Conservation (phyloP, 257 asterid species). For the Przewalskia tangutica region DNA sequence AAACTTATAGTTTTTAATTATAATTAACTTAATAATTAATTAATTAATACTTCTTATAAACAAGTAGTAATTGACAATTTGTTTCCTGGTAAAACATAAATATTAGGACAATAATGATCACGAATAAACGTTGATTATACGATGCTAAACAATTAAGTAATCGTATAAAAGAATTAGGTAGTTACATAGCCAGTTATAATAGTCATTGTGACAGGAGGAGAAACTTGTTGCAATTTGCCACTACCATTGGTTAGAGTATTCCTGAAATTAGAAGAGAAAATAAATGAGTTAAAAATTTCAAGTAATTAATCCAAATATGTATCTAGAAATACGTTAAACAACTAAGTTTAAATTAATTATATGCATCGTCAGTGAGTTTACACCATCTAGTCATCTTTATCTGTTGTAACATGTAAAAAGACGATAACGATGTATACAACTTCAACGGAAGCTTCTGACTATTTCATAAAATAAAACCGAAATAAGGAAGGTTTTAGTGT, state of each 20-base stretch:
- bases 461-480: too few species aligned
- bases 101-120: background rate
- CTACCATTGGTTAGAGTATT: background rate
- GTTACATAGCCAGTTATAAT: conserved; percentile 17
- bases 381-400: too few species aligned
- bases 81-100: background rate
- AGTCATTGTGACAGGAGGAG: conserved; percentile 23
- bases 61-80: background rate
- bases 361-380: too few species aligned
- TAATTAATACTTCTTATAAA: background rate
- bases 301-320: background rate
- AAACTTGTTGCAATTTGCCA: background rate
- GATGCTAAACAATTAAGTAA: too few species aligned
- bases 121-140: background rate
- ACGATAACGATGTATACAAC: too few species aligned
- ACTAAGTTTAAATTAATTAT: too few species aligned
- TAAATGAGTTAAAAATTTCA: background rate
- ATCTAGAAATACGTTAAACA: too few species aligned
- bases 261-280: background rate
- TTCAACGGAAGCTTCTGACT: too few species aligned
- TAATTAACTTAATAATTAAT: background rate
- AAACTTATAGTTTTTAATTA: background rate
- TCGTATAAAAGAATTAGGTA: background rate
- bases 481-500: background rate
- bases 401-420: too few species aligned